phyloP scores from a whole-genome alignment of 2,329 filamentous ascomycete genomes.

The Bipolaris oryzae region DNA sequence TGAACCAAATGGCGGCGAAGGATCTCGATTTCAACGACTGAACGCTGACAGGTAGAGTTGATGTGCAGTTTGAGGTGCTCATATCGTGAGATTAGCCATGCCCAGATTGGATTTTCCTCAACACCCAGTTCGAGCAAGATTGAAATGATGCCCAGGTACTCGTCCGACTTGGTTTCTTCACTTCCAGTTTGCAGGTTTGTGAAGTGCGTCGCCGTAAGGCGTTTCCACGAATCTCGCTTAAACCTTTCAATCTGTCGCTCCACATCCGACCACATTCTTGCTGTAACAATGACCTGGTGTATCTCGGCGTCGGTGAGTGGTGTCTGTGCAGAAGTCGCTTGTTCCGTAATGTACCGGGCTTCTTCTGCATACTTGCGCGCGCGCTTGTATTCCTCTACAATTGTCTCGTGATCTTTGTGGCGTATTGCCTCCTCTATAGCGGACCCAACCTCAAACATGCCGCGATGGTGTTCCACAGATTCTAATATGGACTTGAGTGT shows the following conservation, averaged over 20 bases:
- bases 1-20: slow-evolving; percentile 79
- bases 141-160: slow-evolving; percentile 90
- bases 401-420: slow-evolving; percentile 83
- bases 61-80: slow-evolving; percentile 90
- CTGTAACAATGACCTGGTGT: slow-evolving; percentile 85
- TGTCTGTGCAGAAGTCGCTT: slow-evolving; percentile 55
- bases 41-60: slow-evolving; percentile 77
- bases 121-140: slow-evolving; percentile 92
- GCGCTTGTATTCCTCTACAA: slow-evolving; percentile 84
- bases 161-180: slow-evolving; percentile 66
- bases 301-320: slow-evolving; percentile 77
- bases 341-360: slow-evolving; percentile 69
- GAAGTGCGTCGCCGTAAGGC: slow-evolving; percentile 70
- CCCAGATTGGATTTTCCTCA: slow-evolving; percentile 94
- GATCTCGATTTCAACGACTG: slow-evolving; percentile 90
- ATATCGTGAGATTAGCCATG: slow-evolving; percentile 90
- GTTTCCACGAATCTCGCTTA: slow-evolving; percentile 88
- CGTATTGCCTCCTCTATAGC: slow-evolving; percentile 83
- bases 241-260: slow-evolving; percentile 84
- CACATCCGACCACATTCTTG: slow-evolving; percentile 93
- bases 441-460: slow-evolving; percentile 80
- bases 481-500: slow-evolving; percentile 78
- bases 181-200: slow-evolving; percentile 54
- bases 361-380: slow-evolving; percentile 84
- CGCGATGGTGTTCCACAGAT: slow-evolving; percentile 78